A percentile compares a stretch with the other conserved stretches of the same genome.
These are phyloP conservation scores for Exophiala mesophila DNA, from an alignment of 2,329 filamentous ascomycete species.

Conservation along the genomic window DNA sequence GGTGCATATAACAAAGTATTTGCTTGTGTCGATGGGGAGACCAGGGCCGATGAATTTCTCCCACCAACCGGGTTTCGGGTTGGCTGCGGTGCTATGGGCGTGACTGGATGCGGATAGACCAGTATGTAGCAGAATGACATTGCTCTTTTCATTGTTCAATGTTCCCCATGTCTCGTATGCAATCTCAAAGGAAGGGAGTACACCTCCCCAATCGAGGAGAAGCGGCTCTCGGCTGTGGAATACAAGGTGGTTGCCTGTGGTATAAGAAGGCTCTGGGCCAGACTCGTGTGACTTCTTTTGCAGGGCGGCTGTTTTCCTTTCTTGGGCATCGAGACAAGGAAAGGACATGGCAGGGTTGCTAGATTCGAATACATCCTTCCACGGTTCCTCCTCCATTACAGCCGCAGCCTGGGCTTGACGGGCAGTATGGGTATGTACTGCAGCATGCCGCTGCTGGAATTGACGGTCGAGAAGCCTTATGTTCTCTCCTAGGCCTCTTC, in stretches of 20 bases:
- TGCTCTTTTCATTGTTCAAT: constrained; percentile 73
- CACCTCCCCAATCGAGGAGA: constrained; percentile 88
- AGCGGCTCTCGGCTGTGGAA: constrained; percentile 72
- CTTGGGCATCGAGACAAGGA: constrained; percentile 80
- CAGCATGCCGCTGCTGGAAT: constrained; percentile 8
- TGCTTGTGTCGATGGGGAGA: constrained; percentile 77
- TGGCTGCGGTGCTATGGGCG: constrained; percentile 82
- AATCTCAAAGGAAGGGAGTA: constrained; percentile 81
- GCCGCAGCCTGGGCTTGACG: constrained; percentile 18
- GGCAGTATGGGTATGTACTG: constrained; percentile 15
- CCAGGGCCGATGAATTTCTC: constrained; percentile 95
- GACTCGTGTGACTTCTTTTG: constrained; percentile 56
- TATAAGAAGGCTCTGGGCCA: constrained; percentile 92
- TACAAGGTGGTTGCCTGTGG: constrained; percentile 72
- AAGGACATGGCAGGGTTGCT: constrained; percentile 86
- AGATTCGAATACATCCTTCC: constrained; percentile 31
- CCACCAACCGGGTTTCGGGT: constrained; percentile 94
- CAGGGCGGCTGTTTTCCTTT: constrained; percentile 70
- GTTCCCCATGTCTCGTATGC: constrained; percentile 91
- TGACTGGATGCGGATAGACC: constrained; percentile 96
- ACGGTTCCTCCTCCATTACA: constrained; percentile 24
- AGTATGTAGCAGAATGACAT: constrained; percentile 88
- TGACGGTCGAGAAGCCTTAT: background rate
- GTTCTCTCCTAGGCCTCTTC: constrained; percentile 2
- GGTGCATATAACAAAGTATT: constrained; percentile 91